phyloP scores from a whole-genome alignment of 257 asterid species.

The Solanum arcanum region DNA sequence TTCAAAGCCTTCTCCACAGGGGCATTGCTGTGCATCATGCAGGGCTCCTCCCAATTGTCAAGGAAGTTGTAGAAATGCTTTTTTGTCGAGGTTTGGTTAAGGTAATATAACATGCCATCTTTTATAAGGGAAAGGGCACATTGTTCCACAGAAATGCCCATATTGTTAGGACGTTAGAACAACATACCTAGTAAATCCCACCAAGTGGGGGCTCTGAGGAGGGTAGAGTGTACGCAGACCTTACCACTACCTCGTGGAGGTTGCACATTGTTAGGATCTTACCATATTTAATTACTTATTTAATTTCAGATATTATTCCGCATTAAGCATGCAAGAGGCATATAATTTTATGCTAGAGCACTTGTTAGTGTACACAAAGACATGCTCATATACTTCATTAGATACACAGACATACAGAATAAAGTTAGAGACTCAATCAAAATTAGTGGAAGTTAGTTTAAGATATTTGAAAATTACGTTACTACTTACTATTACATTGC shows the following conservation, averaged over 20 bases:
- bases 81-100: conserved; percentile 95
- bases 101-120: conserved; percentile 29
- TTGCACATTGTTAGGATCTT: background rate
- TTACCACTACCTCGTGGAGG: background rate
- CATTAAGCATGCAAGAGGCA: background rate
- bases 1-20: conserved; percentile 82
- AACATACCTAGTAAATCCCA: background rate
- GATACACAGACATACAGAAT: background rate
- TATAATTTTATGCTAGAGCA: background rate
- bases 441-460: background rate
- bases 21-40: conserved; percentile 99
- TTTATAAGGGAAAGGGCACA: background rate
- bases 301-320: background rate
- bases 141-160: background rate
- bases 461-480: background rate
- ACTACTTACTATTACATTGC: background rate
- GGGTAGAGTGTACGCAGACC: background rate
- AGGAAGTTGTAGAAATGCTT: conserved; percentile 99
- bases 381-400: background rate
- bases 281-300: background rate
- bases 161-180: background rate
- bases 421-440: background rate
- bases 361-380: background rate
- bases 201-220: background rate
- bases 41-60: conserved; percentile 93